Evolutionary conservation across 2,329 filamentous ascomycete species (phyloP).

Genomic region (Talaromyces sp.): DNA sequence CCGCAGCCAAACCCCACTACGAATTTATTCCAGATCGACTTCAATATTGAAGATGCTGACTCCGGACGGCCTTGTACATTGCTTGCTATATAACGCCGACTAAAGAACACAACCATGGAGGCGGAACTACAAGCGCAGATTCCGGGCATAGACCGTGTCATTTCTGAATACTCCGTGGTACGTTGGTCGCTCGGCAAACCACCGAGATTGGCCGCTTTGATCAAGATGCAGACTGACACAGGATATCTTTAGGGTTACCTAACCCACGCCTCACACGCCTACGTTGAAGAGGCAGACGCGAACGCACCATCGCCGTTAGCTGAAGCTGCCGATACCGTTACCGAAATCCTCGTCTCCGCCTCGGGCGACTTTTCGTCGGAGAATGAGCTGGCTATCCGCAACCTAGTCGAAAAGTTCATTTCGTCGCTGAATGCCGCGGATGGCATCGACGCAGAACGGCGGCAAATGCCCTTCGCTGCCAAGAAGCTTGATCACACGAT

Average conservation of each 20-base stretch:
- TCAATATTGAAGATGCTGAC: background rate
- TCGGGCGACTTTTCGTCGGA: constrained; percentile 73
- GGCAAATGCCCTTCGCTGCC: constrained; percentile 71
- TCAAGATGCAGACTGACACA: constrained; percentile 8
- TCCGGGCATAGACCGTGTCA: constrained; percentile 80
- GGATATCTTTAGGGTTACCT: constrained; percentile 66
- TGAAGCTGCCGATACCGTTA: constrained; percentile 80
- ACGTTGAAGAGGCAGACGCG: constrained; percentile 69
- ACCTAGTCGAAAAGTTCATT: constrained; percentile 87
- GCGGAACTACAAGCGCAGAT: constrained; percentile 80
- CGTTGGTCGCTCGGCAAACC: constrained; percentile 25
- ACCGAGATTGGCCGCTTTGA: background rate
- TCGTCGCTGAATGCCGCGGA: constrained; percentile 73
- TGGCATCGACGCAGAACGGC: constrained; percentile 64
- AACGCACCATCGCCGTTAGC: constrained; percentile 71
- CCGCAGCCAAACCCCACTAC: constrained; percentile 12
- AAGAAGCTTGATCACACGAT: constrained; percentile 90
- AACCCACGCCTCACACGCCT: constrained; percentile 84
- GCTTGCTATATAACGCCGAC: background rate
- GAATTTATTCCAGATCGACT: constrained; percentile 9
- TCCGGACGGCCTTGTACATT: background rate
- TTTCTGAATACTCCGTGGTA: constrained; percentile 84
- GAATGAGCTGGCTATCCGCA: constrained; percentile 74
- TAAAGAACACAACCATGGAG: constrained; percentile 57
- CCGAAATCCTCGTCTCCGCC: constrained; percentile 88